A percentile compares a stretch with the other conserved stretches of the same genome.
These are phyloP conservation scores for Colletotrichum godetiae DNA, from an alignment of 2,329 filamentous ascomycete species.

Conservation along the genomic window DNA sequence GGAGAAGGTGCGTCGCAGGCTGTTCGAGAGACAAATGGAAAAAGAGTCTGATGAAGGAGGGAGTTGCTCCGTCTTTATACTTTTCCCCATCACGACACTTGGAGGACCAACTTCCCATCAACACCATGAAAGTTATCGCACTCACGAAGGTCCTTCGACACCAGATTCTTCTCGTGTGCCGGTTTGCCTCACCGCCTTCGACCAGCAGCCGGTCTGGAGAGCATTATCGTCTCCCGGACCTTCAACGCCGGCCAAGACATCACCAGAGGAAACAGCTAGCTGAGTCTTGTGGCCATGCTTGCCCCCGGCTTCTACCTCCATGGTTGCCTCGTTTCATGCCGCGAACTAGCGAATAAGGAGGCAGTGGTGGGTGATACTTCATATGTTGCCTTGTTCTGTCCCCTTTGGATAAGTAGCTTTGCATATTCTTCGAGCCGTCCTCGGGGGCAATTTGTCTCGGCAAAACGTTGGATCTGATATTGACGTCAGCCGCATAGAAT, in stretches of 20 bases:
- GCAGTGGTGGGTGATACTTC: constrained; percentile 31
- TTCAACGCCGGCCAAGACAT: constrained; percentile 2
- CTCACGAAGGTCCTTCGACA: neutral
- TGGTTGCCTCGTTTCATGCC: constrained; percentile 35
- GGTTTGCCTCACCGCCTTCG: constrained; percentile 17
- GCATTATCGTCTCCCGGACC: neutral
- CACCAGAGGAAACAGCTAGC: neutral
- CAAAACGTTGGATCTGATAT: neutral
- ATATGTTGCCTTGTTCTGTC: constrained; percentile 33
- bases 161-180: neutral
- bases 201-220: neutral
- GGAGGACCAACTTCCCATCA: neutral
- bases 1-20: neutral
- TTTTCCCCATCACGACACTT: neutral
- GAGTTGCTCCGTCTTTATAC: neutral
- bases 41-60: neutral
- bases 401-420: constrained; percentile 15
- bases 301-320: neutral
- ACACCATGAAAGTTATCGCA: neutral
- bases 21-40: neutral
- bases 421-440: neutral
- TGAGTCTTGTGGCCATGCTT: constrained; percentile 25
- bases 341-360: constrained; percentile 25
- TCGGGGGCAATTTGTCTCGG: neutral
- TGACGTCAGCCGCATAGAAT: constrained; percentile 27